Base-by-base conservation (phyloP, 2,329 filamentous ascomycete genomes). In the Ceratocystis smalleyi region DNA sequence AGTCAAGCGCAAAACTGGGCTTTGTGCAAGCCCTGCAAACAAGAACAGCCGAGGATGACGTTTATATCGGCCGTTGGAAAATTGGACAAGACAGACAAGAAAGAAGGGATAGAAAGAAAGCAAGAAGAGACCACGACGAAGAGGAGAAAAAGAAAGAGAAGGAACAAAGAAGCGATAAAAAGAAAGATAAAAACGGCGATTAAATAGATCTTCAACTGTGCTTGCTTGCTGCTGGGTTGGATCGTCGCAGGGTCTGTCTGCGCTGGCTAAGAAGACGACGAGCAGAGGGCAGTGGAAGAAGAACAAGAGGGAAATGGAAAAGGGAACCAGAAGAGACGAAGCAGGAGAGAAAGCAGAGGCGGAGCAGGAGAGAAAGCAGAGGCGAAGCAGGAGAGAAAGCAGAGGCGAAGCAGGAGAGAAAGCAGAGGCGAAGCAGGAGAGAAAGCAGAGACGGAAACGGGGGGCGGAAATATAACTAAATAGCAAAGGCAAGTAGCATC, bases 21-120 rank as follows among this genome's bases (percentile, higher is more conserved):
- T 51, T n/a, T 51, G 47, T 35, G 27, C 27, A 57, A 57, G 54
- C 8, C 15, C 17, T n/a, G 30, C 17, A 30, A 32, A n/a, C n/a
- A 22, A 30, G 27, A 57, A 57, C 54, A 57, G 54, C 54, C 54
- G 54, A 57, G 54, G 54, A 57, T 57, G 54, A 57, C 54, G 54
- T 57, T 57, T 57, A 57, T 57, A 57, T 57, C 54, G 54, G 32
- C 54, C 24, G 54, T 57, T 61, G 59, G 59, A 43, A 15, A 40
- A 19, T 43, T 2, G 43, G 15, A 4, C 15, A 43, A 19, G 22
- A 43, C n/a, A 54, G 35, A 40, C 27, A 54, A 27, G 24, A 27
- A 12, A 15, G 40, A 19, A 57, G 24, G 3, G 35, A 32, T 22
- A 19, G 43, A 40, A 24, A 22, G 24, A 6, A 35, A 47, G 43